phyloP scores from a whole-genome alignment of 495 filamentous ascomycete genomes.

The Penicillium lividum region DNA sequence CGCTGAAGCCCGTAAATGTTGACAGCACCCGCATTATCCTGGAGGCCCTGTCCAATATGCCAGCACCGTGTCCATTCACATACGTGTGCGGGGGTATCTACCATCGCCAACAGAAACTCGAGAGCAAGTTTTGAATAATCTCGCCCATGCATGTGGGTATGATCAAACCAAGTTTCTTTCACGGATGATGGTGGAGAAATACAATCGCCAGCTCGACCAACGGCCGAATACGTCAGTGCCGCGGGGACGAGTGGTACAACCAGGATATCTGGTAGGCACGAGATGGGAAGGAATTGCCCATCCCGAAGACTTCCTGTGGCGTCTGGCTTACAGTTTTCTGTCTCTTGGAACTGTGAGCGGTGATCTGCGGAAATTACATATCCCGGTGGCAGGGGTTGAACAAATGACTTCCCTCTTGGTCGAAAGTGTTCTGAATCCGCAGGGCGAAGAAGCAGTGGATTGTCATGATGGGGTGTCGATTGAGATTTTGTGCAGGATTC shows the following conservation, averaged over 20 bases:
- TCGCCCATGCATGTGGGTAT: slow-evolving; percentile 26
- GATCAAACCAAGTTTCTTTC: slow-evolving; percentile 34
- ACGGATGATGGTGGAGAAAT: slow-evolving; percentile 1
- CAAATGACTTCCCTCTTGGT: slow-evolving; percentile 4
- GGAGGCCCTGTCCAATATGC: slow-evolving; percentile 5
- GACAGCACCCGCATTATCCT: slow-evolving; percentile 28
- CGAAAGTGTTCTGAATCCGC: background rate
- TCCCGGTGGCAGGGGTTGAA: slow-evolving; percentile 16
- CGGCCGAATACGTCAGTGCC: background rate
- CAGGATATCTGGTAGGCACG: slow-evolving; percentile 31
- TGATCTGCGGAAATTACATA: background rate
- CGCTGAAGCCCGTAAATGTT: slow-evolving; percentile 29
- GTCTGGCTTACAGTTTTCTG: slow-evolving; percentile 19
- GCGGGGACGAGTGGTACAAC: slow-evolving; percentile 23
- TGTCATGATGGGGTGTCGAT: background rate
- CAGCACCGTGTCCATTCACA: slow-evolving; percentile 11
- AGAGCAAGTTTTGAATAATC: slow-evolving; percentile 10
- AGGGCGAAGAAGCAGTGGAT: background rate
- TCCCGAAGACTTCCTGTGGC: slow-evolving; percentile 29
- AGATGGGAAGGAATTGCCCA: slow-evolving; percentile 19
- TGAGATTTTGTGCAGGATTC: background rate
- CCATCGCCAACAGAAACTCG: slow-evolving; percentile 8
- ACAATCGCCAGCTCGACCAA: slow-evolving; percentile 8
- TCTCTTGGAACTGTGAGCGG: slow-evolving; percentile 3
- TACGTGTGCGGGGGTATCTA: slow-evolving; percentile 32